phyloP scores from a whole-genome alignment of 441 rosid species.

The Adansonia gregorii region DNA sequence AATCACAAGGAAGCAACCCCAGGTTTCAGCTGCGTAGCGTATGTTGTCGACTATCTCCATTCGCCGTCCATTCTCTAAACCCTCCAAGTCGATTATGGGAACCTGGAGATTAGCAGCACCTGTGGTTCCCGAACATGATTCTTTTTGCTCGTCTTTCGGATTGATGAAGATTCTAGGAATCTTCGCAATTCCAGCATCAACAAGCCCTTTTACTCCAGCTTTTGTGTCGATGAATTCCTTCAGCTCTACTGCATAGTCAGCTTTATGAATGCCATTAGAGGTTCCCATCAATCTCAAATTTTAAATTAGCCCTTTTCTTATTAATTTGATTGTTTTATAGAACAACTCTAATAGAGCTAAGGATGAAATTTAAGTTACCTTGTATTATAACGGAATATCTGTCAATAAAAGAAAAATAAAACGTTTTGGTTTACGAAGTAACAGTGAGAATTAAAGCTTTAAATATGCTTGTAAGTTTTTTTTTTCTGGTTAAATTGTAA shows the following conservation, averaged over 20 bases:
- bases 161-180: conserved; percentile 18
- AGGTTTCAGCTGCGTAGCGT: conserved; percentile 12
- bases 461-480: too few relatives aligned
- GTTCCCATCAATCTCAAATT: neutral
- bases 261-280: neutral
- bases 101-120: neutral
- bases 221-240: conserved; percentile 11
- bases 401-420: neutral
- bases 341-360: neutral
- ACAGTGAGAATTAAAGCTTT: neutral
- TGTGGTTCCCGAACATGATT: neutral
- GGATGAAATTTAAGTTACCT: neutral
- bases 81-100: conserved; percentile 4
- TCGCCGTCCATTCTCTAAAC: neutral
- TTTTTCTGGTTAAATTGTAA: neutral
- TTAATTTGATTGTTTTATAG: neutral
- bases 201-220: conserved; percentile 25
- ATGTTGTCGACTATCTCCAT: neutral
- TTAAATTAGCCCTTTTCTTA: neutral
- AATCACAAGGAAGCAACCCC: conserved; percentile 16
- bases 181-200: conserved; percentile 13
- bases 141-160: neutral
- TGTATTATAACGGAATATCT: too few relatives aligned
- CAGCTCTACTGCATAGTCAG: conserved; percentile 1
- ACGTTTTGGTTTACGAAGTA: neutral